Percentiles rank a stretch among this genome's conserved stretches.
Conservation (phyloP, 73 alveolate genomes). For the Tetrahymena borealis region DNA sequence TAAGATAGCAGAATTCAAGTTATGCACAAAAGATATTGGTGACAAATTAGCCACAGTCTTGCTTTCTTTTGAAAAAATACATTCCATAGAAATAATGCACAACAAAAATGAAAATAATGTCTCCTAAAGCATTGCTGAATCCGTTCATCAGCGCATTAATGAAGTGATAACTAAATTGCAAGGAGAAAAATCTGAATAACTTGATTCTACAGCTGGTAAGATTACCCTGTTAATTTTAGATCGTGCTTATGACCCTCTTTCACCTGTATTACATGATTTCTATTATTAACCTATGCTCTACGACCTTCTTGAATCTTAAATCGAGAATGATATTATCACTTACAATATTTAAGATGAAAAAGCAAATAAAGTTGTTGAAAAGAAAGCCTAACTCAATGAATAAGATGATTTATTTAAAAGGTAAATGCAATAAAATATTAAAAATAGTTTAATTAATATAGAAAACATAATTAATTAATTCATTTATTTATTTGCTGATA, state of each 20-base stretch:
- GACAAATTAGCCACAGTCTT: constrained; percentile 23
- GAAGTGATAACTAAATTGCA: constrained; percentile 2
- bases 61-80: constrained; percentile 35
- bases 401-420: constrained; percentile 33
- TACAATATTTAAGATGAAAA: background rate
- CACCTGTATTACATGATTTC: constrained; percentile 40
- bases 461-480: background rate
- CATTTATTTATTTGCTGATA: no score
- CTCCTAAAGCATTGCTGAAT: constrained; percentile 15
- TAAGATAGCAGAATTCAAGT: background rate
- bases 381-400: constrained; percentile 12
- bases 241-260: constrained; percentile 20
- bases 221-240: constrained; percentile 23
- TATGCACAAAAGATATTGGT: constrained; percentile 3
- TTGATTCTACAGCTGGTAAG: constrained; percentile 36
- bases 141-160: constrained; percentile 2
- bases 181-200: constrained; percentile 9
- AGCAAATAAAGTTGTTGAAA: background rate
- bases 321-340: background rate
- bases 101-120: constrained; percentile 2
- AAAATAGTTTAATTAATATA: background rate
- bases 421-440: background rate
- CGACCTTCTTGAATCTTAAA: constrained; percentile 14
- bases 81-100: constrained; percentile 15
- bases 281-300: constrained; percentile 36